Base-by-base conservation (phyloP, 257 asterid genomes). In the Plectranthus barbatus region DNA sequence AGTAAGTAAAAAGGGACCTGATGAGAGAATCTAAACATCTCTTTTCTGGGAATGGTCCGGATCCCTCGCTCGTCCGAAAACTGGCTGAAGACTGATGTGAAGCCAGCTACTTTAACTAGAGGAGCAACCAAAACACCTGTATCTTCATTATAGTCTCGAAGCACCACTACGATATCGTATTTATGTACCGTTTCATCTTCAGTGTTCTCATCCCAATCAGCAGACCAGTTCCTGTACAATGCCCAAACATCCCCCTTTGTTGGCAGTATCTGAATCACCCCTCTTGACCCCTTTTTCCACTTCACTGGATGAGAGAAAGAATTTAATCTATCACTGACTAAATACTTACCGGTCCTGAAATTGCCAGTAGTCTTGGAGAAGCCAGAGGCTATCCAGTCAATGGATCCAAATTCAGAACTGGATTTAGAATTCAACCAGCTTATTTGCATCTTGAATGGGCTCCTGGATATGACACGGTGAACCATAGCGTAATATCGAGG, bases 221-320 rank as follows among this genome's bases (percentile, higher is more conserved):
- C 71, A 14, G 90, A 82, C 97, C 95, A 84, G 73, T 89, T 80
- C 71, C 74, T 65, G 66, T 79, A 86, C 77, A 86, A 36, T 1
- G 95, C 95, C 97, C 97, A 86, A 60, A 81, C 75, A 23, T 89
- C 91, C 13, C 94, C 91, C 74, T 84, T 81, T 11, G 68, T 41
- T 4, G 97, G 94, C 47, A 68, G 76, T 41, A 89, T 75, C 44
- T 76, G 82, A 31, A 84, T 66, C 7, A 71, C 75, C 45, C 94
- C 93, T 74, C 75, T 69, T n/a, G 57, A 42, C n/a, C 84, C 83
- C 71, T 79, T 84, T 44, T 23, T 68, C 76, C 83, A 83, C 75
- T 72, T 77, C 39, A 84, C 85, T 36, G 66, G 76, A 72, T 89
- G 95, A 15, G 97, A 89, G 76, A 89, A 84, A 40, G 80, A 71